Base-by-base conservation (phyloP, 1,284 basidiomycete species). In the Neotropicomus parvogracilis region DNA sequence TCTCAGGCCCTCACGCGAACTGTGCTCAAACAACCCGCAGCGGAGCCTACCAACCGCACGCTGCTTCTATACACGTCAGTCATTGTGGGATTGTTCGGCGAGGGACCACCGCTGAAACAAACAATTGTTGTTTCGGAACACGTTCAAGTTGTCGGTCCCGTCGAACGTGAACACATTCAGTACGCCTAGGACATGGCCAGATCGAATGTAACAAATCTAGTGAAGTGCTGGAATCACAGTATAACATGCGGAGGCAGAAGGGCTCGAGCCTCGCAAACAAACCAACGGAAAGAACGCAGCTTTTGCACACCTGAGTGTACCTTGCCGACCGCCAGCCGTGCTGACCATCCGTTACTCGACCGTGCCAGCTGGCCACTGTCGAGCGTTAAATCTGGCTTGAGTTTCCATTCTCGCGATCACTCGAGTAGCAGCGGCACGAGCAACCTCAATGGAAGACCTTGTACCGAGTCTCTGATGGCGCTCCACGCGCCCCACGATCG, bases 371-470 rank as follows among this genome's bases (percentile, higher is more conserved):
- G 40, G 19, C 31, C 44, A 40, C 37, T 40, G 46, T 13, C 37
- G 47, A 20, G 49, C 14, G 17, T 41, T 27, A 3, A 50, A 49
- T n/a, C 49, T 36, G 19, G 41, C 61, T 29, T 44, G 57, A 8
- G 31, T 54, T 24, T 62, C 63, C 62, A 63, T 41, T 28, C 50
- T 63, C 27, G 57, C 57, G 20, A 62, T 62, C 36, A 60, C 54
- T 26, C 41, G 40, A n/a, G 46, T 37, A 6, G 55, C 63, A 17
- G 55, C 61, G 5, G 64, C 57, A 5, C 36, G 44, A 20, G 50
- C 39, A 13, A 27, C 28, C 3, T 50, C 17, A 7, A 38, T 16
- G 13, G 36, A 31, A n/a, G 48, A 24, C 28, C 32, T 44, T 21
- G 42, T 45, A 16, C 37, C 6, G 12, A 14, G 11, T 35, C 21